Percentiles rank a stretch among this genome's conserved stretches.
phyloP scores from a whole-genome alignment of 768 basidiomycete genomes.

The Agaricus subrufescens region DNA sequence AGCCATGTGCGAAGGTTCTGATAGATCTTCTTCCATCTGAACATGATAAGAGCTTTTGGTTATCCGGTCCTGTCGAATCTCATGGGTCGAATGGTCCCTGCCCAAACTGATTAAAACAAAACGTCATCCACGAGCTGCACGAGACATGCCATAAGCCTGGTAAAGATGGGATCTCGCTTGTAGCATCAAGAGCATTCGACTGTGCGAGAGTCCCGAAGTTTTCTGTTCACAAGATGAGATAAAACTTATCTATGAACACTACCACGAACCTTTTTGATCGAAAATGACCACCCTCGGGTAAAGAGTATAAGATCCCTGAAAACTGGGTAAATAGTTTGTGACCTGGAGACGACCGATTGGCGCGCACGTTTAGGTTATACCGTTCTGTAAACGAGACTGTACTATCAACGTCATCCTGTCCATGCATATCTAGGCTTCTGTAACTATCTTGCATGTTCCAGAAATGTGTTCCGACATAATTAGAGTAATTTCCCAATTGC shows the following conservation, averaged over 20 bases:
- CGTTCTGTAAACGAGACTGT: constrained; percentile 68
- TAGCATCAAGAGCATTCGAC: constrained; percentile 32
- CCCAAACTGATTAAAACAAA: not conserved
- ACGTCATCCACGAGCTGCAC: constrained; percentile 2
- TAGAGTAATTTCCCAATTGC: constrained; percentile 65
- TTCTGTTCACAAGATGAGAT: constrained; percentile 29
- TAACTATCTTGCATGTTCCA: constrained; percentile 81
- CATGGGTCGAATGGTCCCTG: constrained; percentile 12
- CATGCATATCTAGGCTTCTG: constrained; percentile 43
- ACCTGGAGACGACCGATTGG: not conserved
- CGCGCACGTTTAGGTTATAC: not conserved
- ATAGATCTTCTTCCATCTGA: constrained; percentile 25
- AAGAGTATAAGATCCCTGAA: constrained; percentile 41
- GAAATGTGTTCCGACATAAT: constrained; percentile 71
- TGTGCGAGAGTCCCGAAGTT: constrained; percentile 60
- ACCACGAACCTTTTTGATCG: constrained; percentile 55
- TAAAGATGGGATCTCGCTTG: constrained; percentile 16
- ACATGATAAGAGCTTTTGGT: constrained; percentile 52
- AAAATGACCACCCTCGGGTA: constrained; percentile 65
- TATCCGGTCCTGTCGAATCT: constrained; percentile 27
- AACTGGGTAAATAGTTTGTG: not conserved
- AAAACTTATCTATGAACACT: not conserved
- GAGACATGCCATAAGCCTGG: constrained; percentile 9
- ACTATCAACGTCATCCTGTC: constrained; percentile 41
- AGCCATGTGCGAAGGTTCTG: not conserved